phyloP scores from a whole-genome alignment of 2,329 filamentous ascomycete genomes.

The Plenodomus lindquistii region DNA sequence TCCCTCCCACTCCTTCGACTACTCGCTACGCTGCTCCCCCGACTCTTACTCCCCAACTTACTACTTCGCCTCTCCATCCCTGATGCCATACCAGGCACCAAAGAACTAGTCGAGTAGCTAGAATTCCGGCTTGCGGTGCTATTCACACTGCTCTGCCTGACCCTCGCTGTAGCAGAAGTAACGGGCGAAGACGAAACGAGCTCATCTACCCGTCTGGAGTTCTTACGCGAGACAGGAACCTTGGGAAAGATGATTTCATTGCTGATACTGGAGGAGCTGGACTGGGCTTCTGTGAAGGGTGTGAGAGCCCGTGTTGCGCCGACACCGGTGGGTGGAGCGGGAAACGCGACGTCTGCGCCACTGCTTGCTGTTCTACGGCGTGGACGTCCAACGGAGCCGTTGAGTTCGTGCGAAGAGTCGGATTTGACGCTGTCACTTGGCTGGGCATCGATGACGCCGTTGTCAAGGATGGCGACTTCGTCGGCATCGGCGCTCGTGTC shows the following conservation, averaged over 20 bases:
- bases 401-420: constrained; percentile 11
- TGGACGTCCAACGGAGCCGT: constrained; percentile 15
- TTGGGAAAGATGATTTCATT: constrained; percentile 4
- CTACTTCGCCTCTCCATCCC: not conserved
- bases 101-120: constrained; percentile 12
- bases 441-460: constrained; percentile 28
- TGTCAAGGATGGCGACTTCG: constrained; percentile 28
- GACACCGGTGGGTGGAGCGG: constrained; percentile 14
- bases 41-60: constrained; percentile 10
- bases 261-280: constrained; percentile 25
- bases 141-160: constrained; percentile 27
- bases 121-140: constrained; percentile 21
- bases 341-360: constrained; percentile 33
- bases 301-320: constrained; percentile 20
- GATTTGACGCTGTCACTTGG: constrained; percentile 26
- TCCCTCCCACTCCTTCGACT: constrained; percentile 20
- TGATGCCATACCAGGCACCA: not conserved
- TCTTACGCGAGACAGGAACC: constrained; percentile 18
- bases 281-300: constrained; percentile 27
- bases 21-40: constrained; percentile 30
- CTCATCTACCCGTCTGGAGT: constrained; percentile 17
- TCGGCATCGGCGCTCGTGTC: constrained; percentile 39
- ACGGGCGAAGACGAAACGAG: constrained; percentile 12
- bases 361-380: constrained; percentile 43
- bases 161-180: constrained; percentile 12